Evolutionary conservation across 2,329 filamentous ascomycete species (phyloP).

Genomic region (Podosphaera xanthii): DNA sequence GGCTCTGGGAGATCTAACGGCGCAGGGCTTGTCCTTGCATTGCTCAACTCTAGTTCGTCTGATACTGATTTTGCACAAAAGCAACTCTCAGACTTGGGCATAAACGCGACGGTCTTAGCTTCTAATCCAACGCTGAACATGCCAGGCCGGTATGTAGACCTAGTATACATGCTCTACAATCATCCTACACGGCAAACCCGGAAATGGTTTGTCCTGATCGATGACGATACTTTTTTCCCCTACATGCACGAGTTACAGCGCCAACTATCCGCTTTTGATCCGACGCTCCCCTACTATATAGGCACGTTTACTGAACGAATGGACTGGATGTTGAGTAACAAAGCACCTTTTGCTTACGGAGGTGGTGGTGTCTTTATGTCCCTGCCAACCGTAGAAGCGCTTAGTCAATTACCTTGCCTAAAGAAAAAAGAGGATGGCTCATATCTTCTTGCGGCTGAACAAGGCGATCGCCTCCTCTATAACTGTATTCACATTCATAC

Average conservation of each 20-base stretch:
- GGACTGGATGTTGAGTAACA: conserved; percentile 13
- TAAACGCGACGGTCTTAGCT: conserved; percentile 32
- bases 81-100: conserved; percentile 24
- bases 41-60: conserved; percentile 27
- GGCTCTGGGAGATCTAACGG: conserved; percentile 31
- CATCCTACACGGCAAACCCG: conserved; percentile 18
- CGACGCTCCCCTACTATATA: conserved; percentile 13
- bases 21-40: conserved; percentile 30
- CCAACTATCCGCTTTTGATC: conserved; percentile 17
- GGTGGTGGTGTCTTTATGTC: conserved; percentile 16
- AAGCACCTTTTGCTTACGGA: conserved; percentile 14
- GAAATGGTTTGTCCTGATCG: conserved; percentile 15
- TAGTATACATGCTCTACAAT: conserved; percentile 30
- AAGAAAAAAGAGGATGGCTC: conserved; percentile 8
- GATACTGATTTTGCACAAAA: conserved; percentile 26
- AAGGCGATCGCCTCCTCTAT: conserved; percentile 15
- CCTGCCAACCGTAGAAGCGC: conserved; percentile 7
- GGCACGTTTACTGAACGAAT: conserved; percentile 15
- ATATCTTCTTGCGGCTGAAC: conserved; percentile 10
- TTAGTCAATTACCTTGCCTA: conserved; percentile 10
- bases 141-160: conserved; percentile 33
- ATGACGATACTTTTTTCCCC: conserved; percentile 17
- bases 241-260: conserved; percentile 9
- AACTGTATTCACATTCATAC: conserved; percentile 13
- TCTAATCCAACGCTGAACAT: conserved; percentile 30